Evolutionary conservation across 495 filamentous ascomycete species (phyloP), one percentile per base, ranked within the genome.

Genomic region (Penicillium bialowiezense): DNA sequence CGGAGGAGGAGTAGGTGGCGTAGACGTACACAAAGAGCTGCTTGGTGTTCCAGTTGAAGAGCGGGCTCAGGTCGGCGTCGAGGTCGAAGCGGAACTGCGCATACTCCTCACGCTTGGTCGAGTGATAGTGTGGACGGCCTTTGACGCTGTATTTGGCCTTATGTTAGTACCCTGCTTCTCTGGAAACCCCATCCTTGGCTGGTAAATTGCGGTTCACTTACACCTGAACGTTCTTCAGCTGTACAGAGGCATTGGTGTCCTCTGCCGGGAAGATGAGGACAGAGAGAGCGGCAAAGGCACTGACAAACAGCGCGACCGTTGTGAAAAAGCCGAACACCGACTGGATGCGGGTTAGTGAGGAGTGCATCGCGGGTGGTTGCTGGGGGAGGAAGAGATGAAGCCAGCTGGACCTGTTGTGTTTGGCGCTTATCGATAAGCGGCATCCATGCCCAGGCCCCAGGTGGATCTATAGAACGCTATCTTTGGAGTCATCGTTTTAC

Each of bases 41-140:
- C 70, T 99, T 99, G n/a, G 93, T 99, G 75, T 99, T 99, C 95
- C 95, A 99, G 70, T 87, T 95, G 83, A 96, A 97, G 60, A 99
- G 85, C 21, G 87, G 85, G 47, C 83, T 82, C 42, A 98, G 80
- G 71, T 98, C 92, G 29, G 83, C 81, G 60, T 96, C 85, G 17
- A 97, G 82, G 58, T 92, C 88, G 78, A 98, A 97, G 57, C 84
- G 87, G 65, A 98, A 85, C 59, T 92, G 81, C 52, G 91, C 92
- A 66, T 96, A 95, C 71, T 98, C 92, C 68, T 96, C 91, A 59
- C 86, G 88, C 68, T 92, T 95, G 24, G 80, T 75, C 45, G 85
- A 87, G 79, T 96, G 93, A 79, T 97, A 97, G 67, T 97, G 88
- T 39, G 90, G 91, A 17, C 92, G 82, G 45, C 93, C 93, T 65